These are phyloP conservation scores for Linnemannia zychae DNA, from an alignment of 192 early-diverging fungal genomes.

Conservation along the genomic window DNA sequence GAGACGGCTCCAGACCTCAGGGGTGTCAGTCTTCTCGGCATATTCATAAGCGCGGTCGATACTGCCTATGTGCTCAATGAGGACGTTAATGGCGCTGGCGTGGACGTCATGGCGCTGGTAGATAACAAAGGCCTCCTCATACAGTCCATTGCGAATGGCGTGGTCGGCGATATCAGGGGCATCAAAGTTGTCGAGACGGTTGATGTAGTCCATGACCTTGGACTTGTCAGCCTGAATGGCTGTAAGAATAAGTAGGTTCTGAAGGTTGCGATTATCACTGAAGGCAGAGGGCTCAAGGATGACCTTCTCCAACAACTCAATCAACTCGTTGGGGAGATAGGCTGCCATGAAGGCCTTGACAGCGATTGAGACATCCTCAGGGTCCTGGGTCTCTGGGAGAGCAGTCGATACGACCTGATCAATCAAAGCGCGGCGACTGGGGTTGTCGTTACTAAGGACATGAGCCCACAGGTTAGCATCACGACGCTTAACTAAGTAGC, in stretches of 20 bases:
- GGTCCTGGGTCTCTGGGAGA: slow-evolving; percentile 94
- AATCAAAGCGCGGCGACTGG: slow-evolving; percentile 89
- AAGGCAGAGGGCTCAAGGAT: slow-evolving; percentile 94
- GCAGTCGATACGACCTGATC: slow-evolving; percentile 95
- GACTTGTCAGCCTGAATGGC: slow-evolving; percentile 92
- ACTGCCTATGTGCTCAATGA: slow-evolving; percentile 93
- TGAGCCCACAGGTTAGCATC: slow-evolving; percentile 88
- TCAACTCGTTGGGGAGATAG: slow-evolving; percentile 95
- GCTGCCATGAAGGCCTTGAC: slow-evolving; percentile 99
- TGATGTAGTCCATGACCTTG: slow-evolving; percentile 96
- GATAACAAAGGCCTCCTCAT: slow-evolving; percentile 97
- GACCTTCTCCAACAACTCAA: slow-evolving; percentile 97
- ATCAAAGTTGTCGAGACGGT: slow-evolving; percentile 93
- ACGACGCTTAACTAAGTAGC: slow-evolving; percentile 93
- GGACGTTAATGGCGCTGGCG: slow-evolving; percentile 88
- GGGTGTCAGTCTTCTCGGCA: slow-evolving; percentile 91
- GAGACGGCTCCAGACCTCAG: slow-evolving; percentile 94
- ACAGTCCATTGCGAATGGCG: slow-evolving; percentile 88
- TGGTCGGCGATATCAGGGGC: slow-evolving; percentile 98
- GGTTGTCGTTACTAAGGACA: slow-evolving; percentile 84
- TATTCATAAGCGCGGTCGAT: slow-evolving; percentile 97
- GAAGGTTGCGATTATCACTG: slow-evolving; percentile 95
- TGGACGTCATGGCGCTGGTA: slow-evolving; percentile 96
- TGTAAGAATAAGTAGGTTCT: slow-evolving; percentile 98
- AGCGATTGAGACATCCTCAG: slow-evolving; percentile 97